phyloP scores from a whole-genome alignment of 768 basidiomycete genomes.

The Infundibulicybe gibba region DNA sequence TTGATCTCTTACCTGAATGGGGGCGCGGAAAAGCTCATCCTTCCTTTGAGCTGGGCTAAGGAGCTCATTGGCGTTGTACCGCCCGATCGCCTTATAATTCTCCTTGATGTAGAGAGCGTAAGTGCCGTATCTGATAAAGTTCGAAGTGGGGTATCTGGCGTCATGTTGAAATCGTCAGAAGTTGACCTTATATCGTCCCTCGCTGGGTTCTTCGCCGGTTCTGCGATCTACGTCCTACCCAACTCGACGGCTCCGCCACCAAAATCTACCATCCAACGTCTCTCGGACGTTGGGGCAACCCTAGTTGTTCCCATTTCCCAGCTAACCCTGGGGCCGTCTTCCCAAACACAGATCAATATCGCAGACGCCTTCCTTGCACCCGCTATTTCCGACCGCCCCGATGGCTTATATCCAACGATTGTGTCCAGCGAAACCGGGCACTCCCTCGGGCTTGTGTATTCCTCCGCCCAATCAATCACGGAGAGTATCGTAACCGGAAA shows the following conservation, averaged over 20 bases:
- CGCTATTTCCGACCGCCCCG: constrained; percentile 79
- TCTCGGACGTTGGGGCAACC: constrained; percentile 54
- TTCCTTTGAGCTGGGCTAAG: constrained; percentile 63
- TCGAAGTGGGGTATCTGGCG: constrained; percentile 71
- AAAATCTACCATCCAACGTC: constrained; percentile 55
- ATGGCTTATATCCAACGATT: constrained; percentile 91
- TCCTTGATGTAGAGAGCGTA: constrained; percentile 70
- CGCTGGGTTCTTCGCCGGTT: constrained; percentile 66
- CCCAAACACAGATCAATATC: constrained; percentile 60
- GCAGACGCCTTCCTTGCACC: constrained; percentile 85
- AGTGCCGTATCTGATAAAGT: constrained; percentile 75
- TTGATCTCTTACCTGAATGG: constrained; percentile 67
- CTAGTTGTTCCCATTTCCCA: constrained; percentile 71
- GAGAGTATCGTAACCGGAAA: constrained; percentile 84
- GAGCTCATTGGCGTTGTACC: constrained; percentile 68
- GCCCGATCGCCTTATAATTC: constrained; percentile 66
- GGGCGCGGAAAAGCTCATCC: constrained; percentile 78
- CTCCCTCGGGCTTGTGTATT: constrained; percentile 92
- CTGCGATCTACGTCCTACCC: constrained; percentile 60
- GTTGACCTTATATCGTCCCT: constrained; percentile 77
- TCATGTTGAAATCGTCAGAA: constrained; percentile 71
- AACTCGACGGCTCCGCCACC: constrained; percentile 48
- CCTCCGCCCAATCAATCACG: constrained; percentile 78
- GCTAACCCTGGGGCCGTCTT: constrained; percentile 57
- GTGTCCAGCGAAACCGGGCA: constrained; percentile 78